Conservation (phyloP, 306 rosid species). For the Cajanus cajan region DNA sequence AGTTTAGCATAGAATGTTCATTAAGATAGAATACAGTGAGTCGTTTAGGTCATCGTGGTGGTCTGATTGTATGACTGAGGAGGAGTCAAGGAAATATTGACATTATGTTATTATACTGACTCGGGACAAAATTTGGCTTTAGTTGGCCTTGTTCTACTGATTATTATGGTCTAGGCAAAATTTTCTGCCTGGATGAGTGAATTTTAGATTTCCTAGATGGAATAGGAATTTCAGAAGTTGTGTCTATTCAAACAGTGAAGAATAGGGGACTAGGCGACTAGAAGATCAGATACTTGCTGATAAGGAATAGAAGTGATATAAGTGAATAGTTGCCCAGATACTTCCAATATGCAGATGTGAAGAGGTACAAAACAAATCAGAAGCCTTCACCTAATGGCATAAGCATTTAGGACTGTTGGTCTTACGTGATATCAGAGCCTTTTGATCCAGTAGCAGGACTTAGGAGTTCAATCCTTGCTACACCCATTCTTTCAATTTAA, state of each 20-base stretch:
- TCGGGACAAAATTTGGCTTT: not conserved
- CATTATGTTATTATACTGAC: not conserved
- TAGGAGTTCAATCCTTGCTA: no score
- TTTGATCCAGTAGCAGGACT: no score
- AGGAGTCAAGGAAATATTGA: not conserved
- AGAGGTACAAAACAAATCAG: not conserved
- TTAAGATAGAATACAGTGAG: not conserved
- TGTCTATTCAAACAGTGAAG: not conserved
- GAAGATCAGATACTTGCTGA: not conserved
- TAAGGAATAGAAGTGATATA: not conserved
- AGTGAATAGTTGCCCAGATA: not conserved
- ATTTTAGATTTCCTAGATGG: not conserved
- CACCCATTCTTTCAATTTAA: not conserved
- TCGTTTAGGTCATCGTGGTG: not conserved
- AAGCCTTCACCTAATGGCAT: not conserved
- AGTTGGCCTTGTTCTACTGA: not conserved
- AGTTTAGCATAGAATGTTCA: not conserved
- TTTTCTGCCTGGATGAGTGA: not conserved
- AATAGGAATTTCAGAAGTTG: not conserved
- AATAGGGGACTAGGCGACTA: not conserved
- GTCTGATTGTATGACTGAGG: not conserved
- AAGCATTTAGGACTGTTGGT: not conserved
- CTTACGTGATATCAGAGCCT: not conserved
- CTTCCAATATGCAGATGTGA: not conserved
- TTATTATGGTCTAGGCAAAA: not conserved